phyloP scores from a whole-genome alignment of 1,284 basidiomycete species.

The Vanrija humicola region DNA sequence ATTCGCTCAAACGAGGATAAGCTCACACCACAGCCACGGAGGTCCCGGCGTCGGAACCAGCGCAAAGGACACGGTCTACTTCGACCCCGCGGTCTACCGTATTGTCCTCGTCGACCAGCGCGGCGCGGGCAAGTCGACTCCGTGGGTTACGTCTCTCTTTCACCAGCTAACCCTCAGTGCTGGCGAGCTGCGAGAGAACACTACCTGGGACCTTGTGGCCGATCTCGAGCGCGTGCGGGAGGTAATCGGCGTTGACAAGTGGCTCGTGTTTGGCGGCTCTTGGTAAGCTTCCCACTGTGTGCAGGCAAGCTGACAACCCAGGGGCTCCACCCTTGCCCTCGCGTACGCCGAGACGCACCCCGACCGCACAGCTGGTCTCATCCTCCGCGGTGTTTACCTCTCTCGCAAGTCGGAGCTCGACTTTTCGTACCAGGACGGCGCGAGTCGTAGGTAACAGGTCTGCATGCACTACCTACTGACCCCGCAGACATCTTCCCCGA shows the following conservation, averaged over 20 bases:
- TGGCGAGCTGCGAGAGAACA: conserved; percentile 78
- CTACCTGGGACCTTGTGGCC: conserved; percentile 88
- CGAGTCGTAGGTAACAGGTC: conserved; percentile 38
- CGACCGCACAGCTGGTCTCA: conserved; percentile 69
- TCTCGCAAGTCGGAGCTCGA: conserved; percentile 76
- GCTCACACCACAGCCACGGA: conserved; percentile 18
- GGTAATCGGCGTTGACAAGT: conserved; percentile 70
- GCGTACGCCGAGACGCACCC: conserved; percentile 85
- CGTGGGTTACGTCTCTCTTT: conserved; percentile 49
- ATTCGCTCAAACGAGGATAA: no score
- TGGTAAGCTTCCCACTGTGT: conserved; percentile 57
- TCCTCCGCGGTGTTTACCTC: conserved; percentile 88
- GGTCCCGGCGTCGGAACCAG: conserved; percentile 33
- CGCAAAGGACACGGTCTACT: conserved; percentile 66
- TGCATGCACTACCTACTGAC: conserved; percentile 1
- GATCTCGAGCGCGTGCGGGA: conserved; percentile 80
- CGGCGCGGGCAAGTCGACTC: conserved; percentile 78
- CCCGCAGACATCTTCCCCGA: conserved; percentile 67
- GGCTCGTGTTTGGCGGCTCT: conserved; percentile 88
- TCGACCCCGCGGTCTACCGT: conserved; percentile 78
- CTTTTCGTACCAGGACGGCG: conserved; percentile 79
- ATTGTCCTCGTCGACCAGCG: conserved; percentile 68
- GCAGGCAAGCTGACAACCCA: background rate
- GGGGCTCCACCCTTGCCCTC: conserved; percentile 87
- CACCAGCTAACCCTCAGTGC: conserved; percentile 50